Conservation (phyloP, 257 asterid species). For the Paraleonurus japonicus region DNA sequence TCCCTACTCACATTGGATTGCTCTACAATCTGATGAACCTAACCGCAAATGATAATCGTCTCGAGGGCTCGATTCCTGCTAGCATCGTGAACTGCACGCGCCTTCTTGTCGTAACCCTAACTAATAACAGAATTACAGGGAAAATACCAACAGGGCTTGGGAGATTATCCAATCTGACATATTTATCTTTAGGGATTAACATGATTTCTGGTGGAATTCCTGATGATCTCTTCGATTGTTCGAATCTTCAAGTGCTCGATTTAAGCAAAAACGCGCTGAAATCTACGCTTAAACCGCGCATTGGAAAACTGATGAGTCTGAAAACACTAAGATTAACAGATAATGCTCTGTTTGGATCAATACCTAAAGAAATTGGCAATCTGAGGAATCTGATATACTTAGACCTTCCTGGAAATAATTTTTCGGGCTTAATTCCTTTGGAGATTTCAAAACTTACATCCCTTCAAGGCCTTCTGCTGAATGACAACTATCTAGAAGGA, state of each 20-base stretch:
- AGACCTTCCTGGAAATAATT: conserved; percentile 44
- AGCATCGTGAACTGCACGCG: conserved; percentile 55
- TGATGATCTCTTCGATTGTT: conserved; percentile 60
- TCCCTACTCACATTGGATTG: conserved; percentile 58
- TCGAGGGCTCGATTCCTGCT: conserved; percentile 62
- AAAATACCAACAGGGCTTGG: conserved; percentile 55
- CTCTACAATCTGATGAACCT: conserved; percentile 60
- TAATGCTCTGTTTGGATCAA: conserved; percentile 46
- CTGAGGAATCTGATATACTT: conserved; percentile 47
- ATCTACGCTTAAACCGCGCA: conserved; percentile 40
- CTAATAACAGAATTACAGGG: conserved; percentile 46
- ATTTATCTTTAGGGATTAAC: conserved; percentile 49
- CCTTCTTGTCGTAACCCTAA: conserved; percentile 42
- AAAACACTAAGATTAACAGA: conserved; percentile 31
- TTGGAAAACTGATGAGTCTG: conserved; percentile 55
- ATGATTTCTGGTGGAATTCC: conserved; percentile 54
- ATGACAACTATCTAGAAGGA: conserved; percentile 53
- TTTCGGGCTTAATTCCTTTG: conserved; percentile 58
- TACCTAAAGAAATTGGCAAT: conserved; percentile 65
- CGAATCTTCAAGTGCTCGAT: conserved; percentile 47
- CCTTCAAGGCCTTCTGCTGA: conserved; percentile 63
- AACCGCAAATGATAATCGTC: conserved; percentile 41
- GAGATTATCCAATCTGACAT: conserved; percentile 45
- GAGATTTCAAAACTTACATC: conserved; percentile 51
- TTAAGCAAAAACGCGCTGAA: conserved; percentile 40